A percentile compares a stretch with the other conserved stretches of the same genome.
These are phyloP conservation scores for Ascosphaera apis DNA, from an alignment of 2,329 filamentous ascomycete species.

Conservation along the genomic window DNA sequence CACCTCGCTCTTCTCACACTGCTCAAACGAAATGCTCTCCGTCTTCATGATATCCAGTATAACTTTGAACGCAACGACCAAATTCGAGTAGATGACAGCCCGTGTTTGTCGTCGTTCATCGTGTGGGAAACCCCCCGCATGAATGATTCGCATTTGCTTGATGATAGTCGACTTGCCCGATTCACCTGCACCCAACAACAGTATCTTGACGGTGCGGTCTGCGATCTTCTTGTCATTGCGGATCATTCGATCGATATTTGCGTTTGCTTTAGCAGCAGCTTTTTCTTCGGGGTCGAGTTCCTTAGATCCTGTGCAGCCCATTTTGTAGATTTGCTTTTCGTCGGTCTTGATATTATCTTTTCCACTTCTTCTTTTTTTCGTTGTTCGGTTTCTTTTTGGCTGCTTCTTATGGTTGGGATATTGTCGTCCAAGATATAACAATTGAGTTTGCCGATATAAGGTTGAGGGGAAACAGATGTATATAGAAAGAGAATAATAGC, in stretches of 20 bases:
- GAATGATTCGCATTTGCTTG: conserved; percentile 98
- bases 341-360: background rate
- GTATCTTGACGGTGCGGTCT: conserved; percentile 73
- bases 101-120: conserved; percentile 54
- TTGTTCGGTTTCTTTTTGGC: conserved; percentile 7
- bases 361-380: conserved; percentile 1
- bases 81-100: conserved; percentile 51
- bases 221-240: conserved; percentile 72
- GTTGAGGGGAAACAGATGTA: too few species aligned
- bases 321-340: conserved; percentile 7
- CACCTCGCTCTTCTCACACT: conserved; percentile 62
- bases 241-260: conserved; percentile 66
- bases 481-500: too few species aligned
- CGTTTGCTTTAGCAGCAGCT: conserved; percentile 20
- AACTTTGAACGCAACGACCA: conserved; percentile 46
- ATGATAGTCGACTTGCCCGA: conserved; percentile 86
- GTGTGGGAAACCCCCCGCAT: conserved; percentile 94
- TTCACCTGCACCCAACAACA: conserved; percentile 94
- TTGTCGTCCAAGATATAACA: too few species aligned
- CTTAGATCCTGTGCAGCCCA: conserved; percentile 24
- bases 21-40: conserved; percentile 55
- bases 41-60: conserved; percentile 51
- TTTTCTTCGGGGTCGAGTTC: conserved; percentile 17
- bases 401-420: too few species aligned
- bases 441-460: too few species aligned